Base-by-base conservation (phyloP, 1,139 yeast species). In the Pichia sp. region DNA sequence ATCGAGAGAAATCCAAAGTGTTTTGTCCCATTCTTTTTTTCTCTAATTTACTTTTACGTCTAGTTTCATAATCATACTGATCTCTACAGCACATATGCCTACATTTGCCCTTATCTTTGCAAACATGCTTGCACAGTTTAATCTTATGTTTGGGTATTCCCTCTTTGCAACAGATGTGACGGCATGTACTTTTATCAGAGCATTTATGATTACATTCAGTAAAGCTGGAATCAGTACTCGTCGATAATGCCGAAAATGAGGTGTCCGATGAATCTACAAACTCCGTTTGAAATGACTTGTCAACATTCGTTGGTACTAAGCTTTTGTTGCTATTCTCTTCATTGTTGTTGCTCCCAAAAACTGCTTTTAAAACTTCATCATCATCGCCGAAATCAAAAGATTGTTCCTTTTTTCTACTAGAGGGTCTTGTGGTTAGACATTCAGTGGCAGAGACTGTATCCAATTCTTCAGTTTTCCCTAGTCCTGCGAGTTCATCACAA, bases 21-120 rank as follows among this genome's bases (percentile, higher is more conserved):
- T 55, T 15, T 19, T 54, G 50, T 19, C 34, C 49, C 43, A 70
- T 1, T 6, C 26, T 41, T 23, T 44, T 42, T 50, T 1, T 23
- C 38, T 36, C 29, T 1, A 19, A 3, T 23, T 16, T 47, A 16
- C 15, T 16, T 10, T 10, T 8, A 8, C 13, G 23, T n/a, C 31
- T 32, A 16, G 16, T 40, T 26, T 45, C 52, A 45, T 48, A 47
- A 5, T 47, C 51, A 23, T 44, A 31, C 8, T 59, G 53, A 7
- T 59, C 77, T 42, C 72, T 68, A 53, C 81, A 77, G 52, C 80
- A 77, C 8, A 72, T 48, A 58, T 77, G 80, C 8, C 78, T 68
- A 55, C 80, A 77, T 56, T 51, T 64, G 5, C 63, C 54, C n/a
- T 36, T 36, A 13, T 72, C 70, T 55, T 73, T 76, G 57, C 80